Evolutionary conservation across 306 rosid species (phyloP), one percentile per base, ranked within the genome.

Genomic region (Ochetophila trinervis): DNA sequence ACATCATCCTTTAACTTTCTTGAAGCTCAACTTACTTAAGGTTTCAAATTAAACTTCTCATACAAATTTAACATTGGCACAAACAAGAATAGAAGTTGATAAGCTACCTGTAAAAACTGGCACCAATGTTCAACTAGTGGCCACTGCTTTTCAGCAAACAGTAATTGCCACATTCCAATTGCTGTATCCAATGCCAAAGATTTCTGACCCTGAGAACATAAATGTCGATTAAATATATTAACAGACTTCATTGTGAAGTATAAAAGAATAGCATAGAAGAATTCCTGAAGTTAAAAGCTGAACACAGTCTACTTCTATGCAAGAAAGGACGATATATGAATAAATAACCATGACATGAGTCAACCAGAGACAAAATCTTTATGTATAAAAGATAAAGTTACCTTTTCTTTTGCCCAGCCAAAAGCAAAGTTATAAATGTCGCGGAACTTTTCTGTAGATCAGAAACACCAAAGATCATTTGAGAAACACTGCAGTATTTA

Each of bases 371-470:
- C 22, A 50, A 50, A 49, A 34, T 23, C 24, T 22, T 45, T 47
- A 42, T 42, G n/a, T 65, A n/a, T 18, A 42, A 30, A 24, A 62
- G 20, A 11, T 11, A 58, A 23, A 22, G 77, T 30, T 84, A 93
- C 99, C 97, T 93, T 93, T 79, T 93, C 99, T 75, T 90, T 94
- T 67, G 99, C 99, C 99, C 99, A 94, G 71, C 90, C 87, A 83
- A 94, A 94, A 62, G 99, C 96, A 62, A 90, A 94, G 84, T 90
- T 94, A 80, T 94, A 94, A 53, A 94, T 90, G 80, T 94, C 99
- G 8, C 95, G 88, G 55, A 94, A 88, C 79, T 94, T 94, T 74
- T 90, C 97, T 93, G 97, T 81, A 64, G 82, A 73, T 27, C n/a
- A 62, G 72, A 68, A 73, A 57, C 24, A 59, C 36, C 14, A 12